These are phyloP conservation scores for Fusarium sp. DNA, from an alignment of 2,329 filamentous ascomycete species.

Conservation along the genomic window DNA sequence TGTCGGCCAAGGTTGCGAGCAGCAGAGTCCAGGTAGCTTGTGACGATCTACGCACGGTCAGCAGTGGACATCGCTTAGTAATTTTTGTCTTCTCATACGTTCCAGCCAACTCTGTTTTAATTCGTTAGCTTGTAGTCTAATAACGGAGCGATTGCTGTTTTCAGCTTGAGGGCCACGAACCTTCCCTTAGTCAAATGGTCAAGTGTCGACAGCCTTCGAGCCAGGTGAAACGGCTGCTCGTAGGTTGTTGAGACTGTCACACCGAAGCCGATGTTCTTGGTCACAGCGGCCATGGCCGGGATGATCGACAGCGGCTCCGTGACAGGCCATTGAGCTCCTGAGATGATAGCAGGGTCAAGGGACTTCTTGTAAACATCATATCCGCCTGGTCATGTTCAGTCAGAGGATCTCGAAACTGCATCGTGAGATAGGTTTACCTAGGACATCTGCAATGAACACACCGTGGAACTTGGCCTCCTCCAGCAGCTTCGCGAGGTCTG, in stretches of 20 bases:
- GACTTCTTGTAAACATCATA: conserved; percentile 77
- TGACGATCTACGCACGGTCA: conserved; percentile 63
- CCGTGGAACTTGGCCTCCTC: conserved; percentile 73
- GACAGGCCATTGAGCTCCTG: conserved; percentile 77
- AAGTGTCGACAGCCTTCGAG: conserved; percentile 72
- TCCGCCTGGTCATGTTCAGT: not conserved
- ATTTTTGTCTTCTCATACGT: conserved; percentile 33
- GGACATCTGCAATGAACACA: conserved; percentile 75
- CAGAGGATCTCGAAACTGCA: conserved; percentile 56
- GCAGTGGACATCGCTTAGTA: not conserved
- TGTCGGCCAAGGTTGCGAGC: conserved; percentile 72
- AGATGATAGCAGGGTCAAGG: conserved; percentile 66
- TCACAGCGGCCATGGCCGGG: conserved; percentile 77
- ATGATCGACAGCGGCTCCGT: conserved; percentile 75
- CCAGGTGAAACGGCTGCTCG: conserved; percentile 77
- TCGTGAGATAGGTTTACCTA: conserved; percentile 46
- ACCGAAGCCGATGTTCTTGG: conserved; percentile 75
- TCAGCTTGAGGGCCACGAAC: not conserved
- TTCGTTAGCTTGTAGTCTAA: not conserved
- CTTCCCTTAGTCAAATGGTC: conserved; percentile 74
- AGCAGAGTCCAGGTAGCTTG: conserved; percentile 77
- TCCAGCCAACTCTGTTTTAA: conserved; percentile 50
- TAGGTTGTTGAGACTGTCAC: conserved; percentile 78
- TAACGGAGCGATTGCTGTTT: not conserved
- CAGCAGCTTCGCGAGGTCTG: conserved; percentile 68